These are phyloP conservation scores for rapeseed (Brassica napus) DNA, from an alignment of 345 rosid genomes.

Conservation along the genomic window Da-Ae NC_063447.1:19437001-19437500, in stretches of 20 bases:
- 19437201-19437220: conserved; percentile 42
- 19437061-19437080: conserved; percentile 20
- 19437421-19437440: neutral
- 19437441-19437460: conserved; percentile 8
- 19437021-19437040: conserved; percentile 61
- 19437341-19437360: neutral
- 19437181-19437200: conserved; percentile 38
- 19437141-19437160: neutral
- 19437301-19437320: conserved; percentile 1
- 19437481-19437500: neutral
- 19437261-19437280: conserved; percentile 17
- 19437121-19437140: conserved; percentile 33
- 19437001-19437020: conserved; percentile 76
- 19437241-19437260: conserved; percentile 34
- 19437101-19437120: neutral
- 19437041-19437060: conserved; percentile 13
- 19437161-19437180: conserved; percentile 32
- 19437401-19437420: neutral
- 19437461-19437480: neutral
- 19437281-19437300: neutral
- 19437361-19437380: neutral
- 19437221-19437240: conserved; percentile 41
- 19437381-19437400: neutral
- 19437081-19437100: conserved; percentile 43
- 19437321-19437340: neutral